These are phyloP conservation scores for Alternaria atra DNA, from an alignment of 2,329 filamentous ascomycete genomes.

Conservation along the genomic window DNA sequence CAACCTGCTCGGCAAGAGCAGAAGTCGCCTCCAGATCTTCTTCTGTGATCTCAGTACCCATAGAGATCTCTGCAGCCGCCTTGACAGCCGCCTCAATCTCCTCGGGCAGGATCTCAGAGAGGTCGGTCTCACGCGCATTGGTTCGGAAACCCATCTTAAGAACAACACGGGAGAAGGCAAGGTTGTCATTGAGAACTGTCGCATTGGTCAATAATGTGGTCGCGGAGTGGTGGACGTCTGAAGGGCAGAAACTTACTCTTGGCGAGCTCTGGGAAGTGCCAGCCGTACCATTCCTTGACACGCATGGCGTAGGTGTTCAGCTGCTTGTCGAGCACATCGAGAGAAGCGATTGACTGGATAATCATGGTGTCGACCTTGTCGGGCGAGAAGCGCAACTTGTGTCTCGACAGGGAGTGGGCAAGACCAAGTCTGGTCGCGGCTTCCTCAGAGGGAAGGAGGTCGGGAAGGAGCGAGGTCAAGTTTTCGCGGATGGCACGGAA, in stretches of 20 bases:
- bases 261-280: constrained; percentile 98
- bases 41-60: constrained; percentile 96
- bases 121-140: constrained; percentile 76
- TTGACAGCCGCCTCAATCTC: constrained; percentile 93
- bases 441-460: constrained; percentile 83
- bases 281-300: constrained; percentile 99
- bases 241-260: constrained; percentile 65
- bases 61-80: constrained; percentile 92
- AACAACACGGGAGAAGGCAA: constrained; percentile 81
- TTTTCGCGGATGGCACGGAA: constrained; percentile 95
- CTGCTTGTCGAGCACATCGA: constrained; percentile 98
- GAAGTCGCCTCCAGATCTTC: constrained; percentile 95
- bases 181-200: constrained; percentile 74
- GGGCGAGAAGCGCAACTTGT: constrained; percentile 98
- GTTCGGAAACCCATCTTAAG: constrained; percentile 88
- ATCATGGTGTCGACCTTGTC: constrained; percentile 99
- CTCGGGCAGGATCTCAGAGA: constrained; percentile 85
- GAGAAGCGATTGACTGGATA: constrained; percentile 86
- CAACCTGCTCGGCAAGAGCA: constrained; percentile 90
- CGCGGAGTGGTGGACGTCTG: not conserved
- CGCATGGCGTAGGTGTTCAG: constrained; percentile 99
- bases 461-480: constrained; percentile 88
- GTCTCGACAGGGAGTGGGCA: constrained; percentile 88
- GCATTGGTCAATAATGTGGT: not conserved
- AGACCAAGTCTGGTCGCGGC: constrained; percentile 96